Conservation (phyloP, 768 basidiomycete species). For the Trametes maxima region DNA sequence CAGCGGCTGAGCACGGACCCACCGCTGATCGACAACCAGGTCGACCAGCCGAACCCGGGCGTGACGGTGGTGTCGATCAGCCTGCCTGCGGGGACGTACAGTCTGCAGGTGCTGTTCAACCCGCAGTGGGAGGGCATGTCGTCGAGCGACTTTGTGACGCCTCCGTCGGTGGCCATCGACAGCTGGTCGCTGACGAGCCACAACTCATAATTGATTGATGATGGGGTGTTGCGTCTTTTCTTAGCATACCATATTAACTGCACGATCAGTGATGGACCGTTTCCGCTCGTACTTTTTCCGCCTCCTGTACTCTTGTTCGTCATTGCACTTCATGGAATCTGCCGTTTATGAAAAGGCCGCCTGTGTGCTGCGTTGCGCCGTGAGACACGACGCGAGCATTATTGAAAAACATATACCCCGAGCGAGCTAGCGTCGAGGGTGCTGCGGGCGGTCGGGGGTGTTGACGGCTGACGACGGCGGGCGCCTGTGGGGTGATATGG, state of each 20-base stretch:
- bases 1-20: slow-evolving; percentile 63
- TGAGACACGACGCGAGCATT: too few species aligned
- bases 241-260: background rate
- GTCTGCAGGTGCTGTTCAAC: slow-evolving; percentile 83
- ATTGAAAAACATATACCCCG: too few species aligned
- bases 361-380: too few species aligned
- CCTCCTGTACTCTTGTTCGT: slow-evolving; percentile 7
- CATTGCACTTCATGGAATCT: background rate
- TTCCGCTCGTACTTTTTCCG: slow-evolving; percentile 8
- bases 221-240: background rate
- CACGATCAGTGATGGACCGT: slow-evolving; percentile 20
- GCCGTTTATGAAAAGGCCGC: background rate
- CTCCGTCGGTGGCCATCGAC: slow-evolving; percentile 67
- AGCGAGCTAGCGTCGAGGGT: too few species aligned
- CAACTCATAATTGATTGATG: slow-evolving; percentile 40
- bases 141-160: slow-evolving; percentile 63
- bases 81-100: slow-evolving; percentile 68
- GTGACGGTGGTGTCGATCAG: slow-evolving; percentile 81
- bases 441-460: too few species aligned
- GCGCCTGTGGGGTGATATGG: slow-evolving; percentile 17
- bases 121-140: slow-evolving; percentile 88
- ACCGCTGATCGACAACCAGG: slow-evolving; percentile 53
- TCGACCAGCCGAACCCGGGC: slow-evolving; percentile 76
- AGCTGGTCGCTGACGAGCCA: slow-evolving; percentile 84
- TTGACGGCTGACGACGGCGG: slow-evolving; percentile 14